These are phyloP conservation scores for Jackrogersella minutella DNA, from an alignment of 495 filamentous ascomycete genomes.

Conservation along the genomic window DNA sequence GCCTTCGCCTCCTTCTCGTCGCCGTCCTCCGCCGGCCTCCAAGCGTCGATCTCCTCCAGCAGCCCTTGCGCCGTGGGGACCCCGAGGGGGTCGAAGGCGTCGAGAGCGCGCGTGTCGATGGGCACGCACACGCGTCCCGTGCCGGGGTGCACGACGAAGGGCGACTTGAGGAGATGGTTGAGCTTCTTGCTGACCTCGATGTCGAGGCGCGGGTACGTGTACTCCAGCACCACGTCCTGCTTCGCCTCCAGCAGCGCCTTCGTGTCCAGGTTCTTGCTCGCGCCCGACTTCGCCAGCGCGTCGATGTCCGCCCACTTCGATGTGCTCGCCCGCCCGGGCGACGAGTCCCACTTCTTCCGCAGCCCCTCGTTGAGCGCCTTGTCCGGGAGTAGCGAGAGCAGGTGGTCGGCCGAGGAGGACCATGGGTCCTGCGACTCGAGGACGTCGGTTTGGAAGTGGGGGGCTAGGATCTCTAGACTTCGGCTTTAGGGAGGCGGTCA, in stretches of 20 bases:
- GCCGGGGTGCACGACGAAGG: conserved; percentile 94
- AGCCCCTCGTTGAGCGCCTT: conserved; percentile 74
- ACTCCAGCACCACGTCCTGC: conserved; percentile 93
- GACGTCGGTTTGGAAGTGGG: conserved; percentile 80
- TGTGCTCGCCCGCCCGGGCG: conserved; percentile 73
- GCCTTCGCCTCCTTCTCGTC: conserved; percentile 49
- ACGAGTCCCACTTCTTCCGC: conserved; percentile 87
- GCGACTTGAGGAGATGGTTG: conserved; percentile 95
- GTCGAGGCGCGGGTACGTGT: conserved; percentile 97
- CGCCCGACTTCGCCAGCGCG: conserved; percentile 75
- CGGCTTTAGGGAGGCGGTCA: conserved; percentile 57
- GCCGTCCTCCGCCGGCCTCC: conserved; percentile 47
- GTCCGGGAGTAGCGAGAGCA: conserved; percentile 83
- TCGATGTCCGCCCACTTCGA: conserved; percentile 96
- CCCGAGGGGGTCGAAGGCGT: conserved; percentile 83
- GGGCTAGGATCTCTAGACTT: conserved; percentile 73
- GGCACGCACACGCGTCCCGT: conserved; percentile 96
- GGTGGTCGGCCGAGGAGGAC: conserved; percentile 67
- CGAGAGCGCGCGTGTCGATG: conserved; percentile 73
- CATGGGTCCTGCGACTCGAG: conserved; percentile 89
- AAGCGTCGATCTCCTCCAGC: conserved; percentile 81
- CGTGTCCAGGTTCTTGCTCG: conserved; percentile 69
- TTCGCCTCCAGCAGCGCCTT: conserved; percentile 82
- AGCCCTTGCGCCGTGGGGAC: conserved; percentile 88
- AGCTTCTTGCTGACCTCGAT: conserved; percentile 96